Percentiles rank a stretch among this genome's conserved stretches.
These are phyloP conservation scores for Sugiyamaella pinicola DNA, from an alignment of 1,139 yeast genomes.

Conservation along the genomic window DNA sequence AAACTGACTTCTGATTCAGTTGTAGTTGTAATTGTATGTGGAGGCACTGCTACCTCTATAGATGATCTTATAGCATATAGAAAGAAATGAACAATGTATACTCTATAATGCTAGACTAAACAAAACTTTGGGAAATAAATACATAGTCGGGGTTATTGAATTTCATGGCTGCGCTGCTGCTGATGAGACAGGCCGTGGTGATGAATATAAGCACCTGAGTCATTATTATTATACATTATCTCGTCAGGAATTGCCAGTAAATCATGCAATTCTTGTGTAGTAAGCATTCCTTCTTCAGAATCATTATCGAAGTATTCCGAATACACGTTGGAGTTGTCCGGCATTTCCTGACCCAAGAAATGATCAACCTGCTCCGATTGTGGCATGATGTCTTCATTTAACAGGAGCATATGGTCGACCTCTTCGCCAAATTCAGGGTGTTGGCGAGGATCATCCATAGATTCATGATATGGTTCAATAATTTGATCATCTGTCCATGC, in stretches of 20 bases:
- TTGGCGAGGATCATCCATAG: constrained; percentile 19
- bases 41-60: constrained; percentile 56
- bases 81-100: background rate
- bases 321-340: constrained; percentile 29
- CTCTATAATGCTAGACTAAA: no score
- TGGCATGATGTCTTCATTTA: constrained; percentile 37
- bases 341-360: constrained; percentile 28
- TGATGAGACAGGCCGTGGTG: background rate
- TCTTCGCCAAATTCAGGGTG: constrained; percentile 19
- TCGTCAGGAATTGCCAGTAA: constrained; percentile 19
- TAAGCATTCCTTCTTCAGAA: constrained; percentile 16
- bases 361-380: constrained; percentile 33
- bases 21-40: constrained; percentile 63
- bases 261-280: constrained; percentile 25
- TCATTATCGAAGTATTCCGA: constrained; percentile 29
- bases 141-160: background rate
- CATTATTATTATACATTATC: background rate
- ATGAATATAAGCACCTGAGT: background rate
- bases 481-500: constrained; percentile 17
- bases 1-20: constrained; percentile 50
- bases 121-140: background rate
- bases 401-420: constrained; percentile 29
- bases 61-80: constrained; percentile 26
- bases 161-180: background rate
- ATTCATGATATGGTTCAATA: constrained; percentile 23